phyloP scores from a whole-genome alignment of 805 yeast species.

The Kazachstania bromeliacearum region DNA sequence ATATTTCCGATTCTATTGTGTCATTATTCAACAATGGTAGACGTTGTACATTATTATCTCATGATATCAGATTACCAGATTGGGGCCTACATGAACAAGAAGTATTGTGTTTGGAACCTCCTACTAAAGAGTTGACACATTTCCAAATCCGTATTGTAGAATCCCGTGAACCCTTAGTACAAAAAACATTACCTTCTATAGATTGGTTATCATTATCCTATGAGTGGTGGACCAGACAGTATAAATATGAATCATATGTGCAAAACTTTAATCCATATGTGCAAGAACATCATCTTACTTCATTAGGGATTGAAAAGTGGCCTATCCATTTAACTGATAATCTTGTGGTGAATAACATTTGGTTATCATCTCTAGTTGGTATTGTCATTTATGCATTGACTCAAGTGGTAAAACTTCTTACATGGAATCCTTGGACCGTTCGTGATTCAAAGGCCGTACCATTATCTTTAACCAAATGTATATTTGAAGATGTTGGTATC shows the following conservation, averaged over 20 bases:
- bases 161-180: background rate
- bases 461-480: constrained; percentile 1
- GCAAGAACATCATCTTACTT: no score
- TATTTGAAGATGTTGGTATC: constrained; percentile 11
- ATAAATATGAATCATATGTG: constrained; percentile 17
- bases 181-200: background rate
- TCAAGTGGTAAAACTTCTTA: constrained; percentile 1
- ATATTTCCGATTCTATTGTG: constrained; percentile 47
- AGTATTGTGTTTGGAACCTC: constrained; percentile 73
- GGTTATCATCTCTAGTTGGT: constrained; percentile 13
- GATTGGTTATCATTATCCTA: background rate
- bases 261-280: no score
- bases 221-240: constrained; percentile 7
- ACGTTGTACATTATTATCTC: constrained; percentile 66
- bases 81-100: constrained; percentile 83
- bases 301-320: no score
- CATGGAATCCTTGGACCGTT: constrained; percentile 16
- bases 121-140: constrained; percentile 25
- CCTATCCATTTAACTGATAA: constrained; percentile 9
- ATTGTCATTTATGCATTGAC: constrained; percentile 5
- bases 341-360: constrained; percentile 8
- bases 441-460: background rate
- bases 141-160: constrained; percentile 5
- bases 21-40: constrained; percentile 58
- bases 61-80: constrained; percentile 61